A percentile compares a stretch with the other conserved stretches of the same genome.
Evolutionary conservation across 2,329 filamentous ascomycete genomes (phyloP).

Genomic region (Periconia sp.): DNA sequence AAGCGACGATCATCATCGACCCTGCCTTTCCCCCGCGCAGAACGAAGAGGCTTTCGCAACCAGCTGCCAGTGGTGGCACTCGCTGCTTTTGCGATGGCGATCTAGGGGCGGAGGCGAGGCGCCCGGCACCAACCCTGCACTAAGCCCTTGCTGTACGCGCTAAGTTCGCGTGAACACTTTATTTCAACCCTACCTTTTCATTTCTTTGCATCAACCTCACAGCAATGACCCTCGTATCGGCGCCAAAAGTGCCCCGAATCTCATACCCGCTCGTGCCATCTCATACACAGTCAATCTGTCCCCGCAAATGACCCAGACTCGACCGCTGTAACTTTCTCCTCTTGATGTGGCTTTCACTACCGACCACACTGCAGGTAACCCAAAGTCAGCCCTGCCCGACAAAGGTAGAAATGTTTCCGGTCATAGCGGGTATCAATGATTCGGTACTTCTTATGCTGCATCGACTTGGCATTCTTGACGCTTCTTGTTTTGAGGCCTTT

Average conservation of each 20-base stretch:
- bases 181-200: conserved; percentile 37
- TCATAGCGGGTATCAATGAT: conserved; percentile 1
- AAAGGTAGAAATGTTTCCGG: too few relatives aligned
- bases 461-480: conserved; percentile 6
- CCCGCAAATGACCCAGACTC: conserved; percentile 24
- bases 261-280: conserved; percentile 14
- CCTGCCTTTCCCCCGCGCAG: conserved; percentile 18
- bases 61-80: conserved; percentile 7
- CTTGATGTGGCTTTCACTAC: conserved; percentile 21
- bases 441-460: conserved; percentile 11
- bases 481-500: neutral
- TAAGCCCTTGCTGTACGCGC: conserved; percentile 25
- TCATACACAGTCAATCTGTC: conserved; percentile 22
- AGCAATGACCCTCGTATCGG: conserved; percentile 20
- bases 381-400: too few relatives aligned
- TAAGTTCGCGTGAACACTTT: conserved; percentile 37
- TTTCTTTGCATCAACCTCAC: conserved; percentile 24
- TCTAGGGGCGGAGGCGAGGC: too few relatives aligned
- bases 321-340: conserved; percentile 8
- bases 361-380: conserved; percentile 22
- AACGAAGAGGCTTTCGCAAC: conserved; percentile 6
- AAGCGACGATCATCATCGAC: conserved; percentile 32
- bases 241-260: conserved; percentile 12
- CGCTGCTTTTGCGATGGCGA: conserved; percentile 25
- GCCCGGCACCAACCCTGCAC: too few relatives aligned